Evolutionary conservation across 129 eudicot genomes (phyloP), one percentile per base, ranked within the genome.

Genomic region (Chrysanthemum seticuspe): DNA sequence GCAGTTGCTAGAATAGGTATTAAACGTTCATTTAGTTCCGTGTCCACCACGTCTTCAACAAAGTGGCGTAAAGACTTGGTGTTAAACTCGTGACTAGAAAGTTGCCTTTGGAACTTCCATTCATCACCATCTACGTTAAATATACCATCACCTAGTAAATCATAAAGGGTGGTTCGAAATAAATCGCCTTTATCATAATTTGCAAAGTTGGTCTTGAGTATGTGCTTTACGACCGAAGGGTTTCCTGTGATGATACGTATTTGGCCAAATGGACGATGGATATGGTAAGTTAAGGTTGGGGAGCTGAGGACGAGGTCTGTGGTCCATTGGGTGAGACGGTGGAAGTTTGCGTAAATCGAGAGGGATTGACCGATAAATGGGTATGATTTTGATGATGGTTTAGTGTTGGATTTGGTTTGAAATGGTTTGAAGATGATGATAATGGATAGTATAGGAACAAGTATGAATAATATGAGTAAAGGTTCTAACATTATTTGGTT

Each of bases 141-240:
- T 2, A 91, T 91, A 10, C 97, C 91, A 49, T 86, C 72, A 29
- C 97, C 97, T 4, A 91, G 85, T 4, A 91, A 68, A 59, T 91
- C 97, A 3, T 14, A 52, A 19, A 86, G 78, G 13, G 71, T 61
- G 16, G 54, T 4, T 10, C 66, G 54, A 65, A 61, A 44, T 0
- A 68, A 31, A 1, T 53, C 74, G 0, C 96, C 96, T 68, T 89
- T 89, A 16, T 52, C 73, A 76, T 86, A 89, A 2, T 47, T 69
- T n/a, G 71, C 23, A 27, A 86, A 86, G 2, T 75, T 61, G 1
- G 89, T 74, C 15, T 80, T 75, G 76, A 89, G 92, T 1, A 89
- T 84, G 75, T 89, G 88, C 1, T 75, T 86, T 15, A 89, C 89
- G 13, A 77, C 75, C 10, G 83, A 25, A 14, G 96, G 86, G 70